phyloP scores from a whole-genome alignment of 148 eudicot genomes.

The Amaranthus hypochondriacus region DNA sequence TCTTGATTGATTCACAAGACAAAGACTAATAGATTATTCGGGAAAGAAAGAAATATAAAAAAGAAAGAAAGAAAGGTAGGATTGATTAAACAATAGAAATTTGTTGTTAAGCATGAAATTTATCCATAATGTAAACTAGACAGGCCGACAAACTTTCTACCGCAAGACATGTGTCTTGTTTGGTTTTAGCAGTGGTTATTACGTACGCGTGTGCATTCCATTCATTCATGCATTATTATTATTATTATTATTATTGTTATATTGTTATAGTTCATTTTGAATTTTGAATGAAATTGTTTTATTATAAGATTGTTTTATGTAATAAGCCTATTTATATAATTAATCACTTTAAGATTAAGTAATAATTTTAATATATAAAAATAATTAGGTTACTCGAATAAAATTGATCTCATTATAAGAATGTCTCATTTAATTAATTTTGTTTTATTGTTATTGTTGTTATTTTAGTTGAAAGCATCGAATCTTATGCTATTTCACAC shows the following conservation, averaged over 20 bases:
- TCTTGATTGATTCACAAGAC: background rate
- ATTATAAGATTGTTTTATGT: too few relatives aligned
- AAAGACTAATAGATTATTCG: background rate
- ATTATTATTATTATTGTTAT: too few relatives aligned
- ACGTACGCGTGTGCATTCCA: conserved; percentile 14
- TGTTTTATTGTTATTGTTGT: too few relatives aligned
- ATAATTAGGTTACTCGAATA: too few relatives aligned
- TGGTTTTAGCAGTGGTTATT: background rate
- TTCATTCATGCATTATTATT: background rate
- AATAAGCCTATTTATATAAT: too few relatives aligned
- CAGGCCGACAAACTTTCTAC: conserved; percentile 21
- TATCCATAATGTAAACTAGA: conserved; percentile 19
- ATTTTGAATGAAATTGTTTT: too few relatives aligned
- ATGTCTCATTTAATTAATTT: too few relatives aligned
- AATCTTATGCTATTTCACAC: conserved; percentile 18
- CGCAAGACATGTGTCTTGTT: conserved; percentile 23
- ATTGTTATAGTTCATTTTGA: too few relatives aligned
- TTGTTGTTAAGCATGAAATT: background rate
- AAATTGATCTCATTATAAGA: too few relatives aligned
- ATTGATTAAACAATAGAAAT: background rate
- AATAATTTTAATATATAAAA: too few relatives aligned
- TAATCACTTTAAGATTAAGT: too few relatives aligned
- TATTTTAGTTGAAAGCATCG: background rate
- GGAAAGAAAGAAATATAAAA: background rate
- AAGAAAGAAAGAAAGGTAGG: background rate